Evolutionary conservation across 169 alveolate genomes (phyloP).

Genomic region (Plasmodium knowlesi): DNA sequence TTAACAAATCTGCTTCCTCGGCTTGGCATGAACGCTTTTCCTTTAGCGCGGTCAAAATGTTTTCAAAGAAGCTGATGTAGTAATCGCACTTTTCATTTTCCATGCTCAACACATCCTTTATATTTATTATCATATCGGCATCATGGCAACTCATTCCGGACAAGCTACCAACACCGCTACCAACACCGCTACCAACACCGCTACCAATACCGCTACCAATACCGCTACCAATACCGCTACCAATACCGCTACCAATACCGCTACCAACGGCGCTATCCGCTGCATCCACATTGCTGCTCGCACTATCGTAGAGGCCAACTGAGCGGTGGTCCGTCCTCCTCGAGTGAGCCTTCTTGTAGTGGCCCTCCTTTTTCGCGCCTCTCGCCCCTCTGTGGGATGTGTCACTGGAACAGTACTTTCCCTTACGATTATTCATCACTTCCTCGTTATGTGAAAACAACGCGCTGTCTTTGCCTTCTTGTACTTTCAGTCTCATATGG

Average conservation of each 20-base stretch:
- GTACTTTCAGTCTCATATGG: not conserved
- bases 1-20: not conserved
- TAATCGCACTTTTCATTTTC: constrained; percentile 63
- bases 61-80: constrained; percentile 43
- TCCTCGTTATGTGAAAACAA: not conserved
- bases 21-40: constrained; percentile 22
- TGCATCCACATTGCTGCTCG: not conserved
- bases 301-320: not conserved
- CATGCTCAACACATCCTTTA: constrained; percentile 21
- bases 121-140: constrained; percentile 19
- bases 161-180: not conserved
- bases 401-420: not conserved
- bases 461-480: not conserved
- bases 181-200: not conserved
- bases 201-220: not conserved
- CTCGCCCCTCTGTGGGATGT: not conserved
- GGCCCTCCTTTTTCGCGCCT: not conserved
- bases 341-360: not conserved
- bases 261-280: not conserved
- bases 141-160: not conserved
- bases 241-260: not conserved
- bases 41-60: constrained; percentile 35
- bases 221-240: not conserved
- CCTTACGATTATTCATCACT: not conserved
- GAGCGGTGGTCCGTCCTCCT: not conserved